These are phyloP conservation scores for Atalantia buxifolia DNA, from an alignment of 345 rosid species.

Conservation along the genomic window DNA sequence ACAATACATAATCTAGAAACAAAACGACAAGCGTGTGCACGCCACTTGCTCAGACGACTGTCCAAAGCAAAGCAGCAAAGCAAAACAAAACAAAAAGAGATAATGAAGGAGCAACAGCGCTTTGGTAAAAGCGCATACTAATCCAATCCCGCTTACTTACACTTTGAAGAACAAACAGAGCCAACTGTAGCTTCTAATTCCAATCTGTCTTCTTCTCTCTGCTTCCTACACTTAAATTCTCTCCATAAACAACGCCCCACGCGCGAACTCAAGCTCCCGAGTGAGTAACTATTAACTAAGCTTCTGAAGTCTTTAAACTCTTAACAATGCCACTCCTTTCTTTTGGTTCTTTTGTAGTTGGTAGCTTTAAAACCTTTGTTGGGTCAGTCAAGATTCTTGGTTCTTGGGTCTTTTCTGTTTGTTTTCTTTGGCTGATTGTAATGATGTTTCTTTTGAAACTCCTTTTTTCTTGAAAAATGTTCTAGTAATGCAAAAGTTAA, in stretches of 20 bases:
- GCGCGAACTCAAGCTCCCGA: neutral
- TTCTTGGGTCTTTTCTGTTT: neutral
- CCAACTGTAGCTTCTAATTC: neutral
- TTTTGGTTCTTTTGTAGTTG: neutral
- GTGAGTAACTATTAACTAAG: neutral
- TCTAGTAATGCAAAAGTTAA: neutral
- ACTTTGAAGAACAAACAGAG: neutral
- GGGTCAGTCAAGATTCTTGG: neutral
- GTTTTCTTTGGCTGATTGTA: constrained; percentile 6
- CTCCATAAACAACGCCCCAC: neutral
- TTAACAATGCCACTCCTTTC: neutral
- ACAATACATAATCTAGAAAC: neutral
- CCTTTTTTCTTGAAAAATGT: neutral
- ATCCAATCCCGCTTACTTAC: no score
- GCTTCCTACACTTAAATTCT: neutral
- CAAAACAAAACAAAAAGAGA: neutral
- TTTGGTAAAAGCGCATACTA: neutral
- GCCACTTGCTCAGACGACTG: neutral
- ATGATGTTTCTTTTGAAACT: constrained; percentile 29
- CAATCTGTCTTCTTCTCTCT: neutral
- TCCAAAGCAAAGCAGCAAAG: neutral
- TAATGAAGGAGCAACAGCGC: no score
- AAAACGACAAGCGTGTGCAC: constrained; percentile 36
- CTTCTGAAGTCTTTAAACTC: neutral
- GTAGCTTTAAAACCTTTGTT: no score